A percentile compares a stretch with the other conserved stretches of the same genome.
Evolutionary conservation across 805 yeast genomes (phyloP).

Genomic region (Starmerella roubikii): DNA sequence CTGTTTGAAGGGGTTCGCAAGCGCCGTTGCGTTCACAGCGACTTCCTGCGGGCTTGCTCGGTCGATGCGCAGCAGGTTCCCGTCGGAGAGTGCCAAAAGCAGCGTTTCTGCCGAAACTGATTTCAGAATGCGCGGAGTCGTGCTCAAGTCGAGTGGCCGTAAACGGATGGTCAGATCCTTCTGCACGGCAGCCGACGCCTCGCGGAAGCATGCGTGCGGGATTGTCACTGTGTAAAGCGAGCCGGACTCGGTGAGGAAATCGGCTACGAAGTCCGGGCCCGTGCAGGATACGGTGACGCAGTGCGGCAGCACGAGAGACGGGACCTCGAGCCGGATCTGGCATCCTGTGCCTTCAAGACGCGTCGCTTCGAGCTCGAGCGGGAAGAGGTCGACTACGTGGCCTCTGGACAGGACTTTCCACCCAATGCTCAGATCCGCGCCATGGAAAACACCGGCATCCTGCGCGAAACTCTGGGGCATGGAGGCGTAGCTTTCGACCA

Average conservation of each 20-base stretch:
- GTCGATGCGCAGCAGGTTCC: slow-evolving; percentile 41
- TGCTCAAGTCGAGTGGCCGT: slow-evolving; percentile 40
- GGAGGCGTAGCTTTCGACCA: not conserved
- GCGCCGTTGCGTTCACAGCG: slow-evolving; percentile 27
- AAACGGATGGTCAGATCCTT: slow-evolving; percentile 46
- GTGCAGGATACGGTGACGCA: slow-evolving; percentile 30
- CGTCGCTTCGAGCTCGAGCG: slow-evolving; percentile 10
- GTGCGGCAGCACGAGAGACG: slow-evolving; percentile 27
- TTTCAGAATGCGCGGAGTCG: slow-evolving; percentile 42
- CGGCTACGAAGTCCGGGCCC: slow-evolving; percentile 10
- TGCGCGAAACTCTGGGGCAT: not conserved
- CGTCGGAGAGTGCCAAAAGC: slow-evolving; percentile 57
- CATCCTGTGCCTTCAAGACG: slow-evolving; percentile 5
- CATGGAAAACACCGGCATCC: slow-evolving; percentile 10
- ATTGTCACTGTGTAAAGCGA: slow-evolving; percentile 36
- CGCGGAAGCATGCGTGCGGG: slow-evolving; percentile 8
- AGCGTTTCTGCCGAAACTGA: slow-evolving; percentile 34
- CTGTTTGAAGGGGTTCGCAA: slow-evolving; percentile 15
- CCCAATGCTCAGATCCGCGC: slow-evolving; percentile 3
- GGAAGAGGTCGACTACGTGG: slow-evolving; percentile 10
- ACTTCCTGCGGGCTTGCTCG: slow-evolving; percentile 23
- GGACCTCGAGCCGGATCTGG: slow-evolving; percentile 30
- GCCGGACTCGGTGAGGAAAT: slow-evolving; percentile 37
- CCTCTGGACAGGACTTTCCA: slow-evolving; percentile 10
- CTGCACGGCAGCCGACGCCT: slow-evolving; percentile 35